These are phyloP conservation scores for Heterobasidion occidentale DNA, from an alignment of 1,284 basidiomycete species.

Conservation along the genomic window DNA sequence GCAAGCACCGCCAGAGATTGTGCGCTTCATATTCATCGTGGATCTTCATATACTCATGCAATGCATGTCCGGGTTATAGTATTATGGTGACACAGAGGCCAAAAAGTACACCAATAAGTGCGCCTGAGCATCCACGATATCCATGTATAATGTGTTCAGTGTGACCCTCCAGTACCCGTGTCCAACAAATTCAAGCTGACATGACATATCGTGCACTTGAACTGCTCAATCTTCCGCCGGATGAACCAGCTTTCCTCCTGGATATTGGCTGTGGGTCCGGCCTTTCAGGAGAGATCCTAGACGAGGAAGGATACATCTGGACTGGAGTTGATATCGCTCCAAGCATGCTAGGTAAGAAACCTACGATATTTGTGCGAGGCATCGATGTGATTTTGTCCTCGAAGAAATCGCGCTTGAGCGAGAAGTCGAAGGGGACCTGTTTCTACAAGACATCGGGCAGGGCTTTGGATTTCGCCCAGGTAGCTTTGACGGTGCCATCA, in stretches of 20 bases:
- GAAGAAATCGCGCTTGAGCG: slow-evolving; percentile 90
- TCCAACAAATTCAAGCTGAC: slow-evolving; percentile 94
- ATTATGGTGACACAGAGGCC: slow-evolving; percentile 94
- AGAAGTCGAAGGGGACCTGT: slow-evolving; percentile 90
- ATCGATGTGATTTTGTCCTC: background rate
- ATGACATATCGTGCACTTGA: slow-evolving; percentile 98
- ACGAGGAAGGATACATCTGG: slow-evolving; percentile 93
- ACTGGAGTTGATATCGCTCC: slow-evolving; percentile 93
- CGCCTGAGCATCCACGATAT: slow-evolving; percentile 13
- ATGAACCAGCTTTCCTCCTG: slow-evolving; percentile 76
- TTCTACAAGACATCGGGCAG: slow-evolving; percentile 89
- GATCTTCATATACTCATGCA: background rate
- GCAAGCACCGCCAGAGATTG: slow-evolving; percentile 93
- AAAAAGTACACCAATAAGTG: slow-evolving; percentile 97
- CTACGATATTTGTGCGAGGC: background rate
- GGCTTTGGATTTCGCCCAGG: slow-evolving; percentile 94
- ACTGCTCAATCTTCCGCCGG: slow-evolving; percentile 76
- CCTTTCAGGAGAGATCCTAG: slow-evolving; percentile 93
- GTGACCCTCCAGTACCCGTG: slow-evolving; percentile 64
- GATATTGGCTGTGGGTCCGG: slow-evolving; percentile 99
- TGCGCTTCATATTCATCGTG: slow-evolving; percentile 30
- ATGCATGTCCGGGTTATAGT: slow-evolving; percentile 40
- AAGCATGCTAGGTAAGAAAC: slow-evolving; percentile 82
- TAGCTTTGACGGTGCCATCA: slow-evolving; percentile 96
- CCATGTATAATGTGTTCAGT: background rate